Base-by-base conservation (phyloP, 495 filamentous ascomycete species). In the Daldinia caldariorum region DNA sequence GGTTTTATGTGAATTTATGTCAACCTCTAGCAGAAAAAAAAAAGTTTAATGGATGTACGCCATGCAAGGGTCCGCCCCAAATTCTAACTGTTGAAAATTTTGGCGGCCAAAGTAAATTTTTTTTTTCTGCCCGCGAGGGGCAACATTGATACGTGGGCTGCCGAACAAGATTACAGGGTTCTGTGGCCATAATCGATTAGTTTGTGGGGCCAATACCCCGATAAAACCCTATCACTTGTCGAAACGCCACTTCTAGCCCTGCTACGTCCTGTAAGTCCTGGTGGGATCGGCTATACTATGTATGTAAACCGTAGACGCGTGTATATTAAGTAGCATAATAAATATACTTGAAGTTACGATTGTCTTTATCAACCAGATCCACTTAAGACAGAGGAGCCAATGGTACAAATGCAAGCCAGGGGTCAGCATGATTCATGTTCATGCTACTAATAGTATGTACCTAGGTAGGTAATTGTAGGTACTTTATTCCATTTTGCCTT, bases 1-100 rank as follows among this genome's bases (percentile, higher is more conserved):
- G 66, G 63, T 69, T 70, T 70, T 74, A 69, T 72, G 63, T 63
- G 61, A 26, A 26, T 70, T 70, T 74, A 69, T 53, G 49, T 38
- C 14, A 10, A 35, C 59, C 20, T 64, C 43, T 41, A 20, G 63
- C 4, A 57, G 53, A 34, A 55, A 43, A 50, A 26, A 26, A 26
- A 3, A 26, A n/a, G n/a, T 26, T 26, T 26, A 26, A 26, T 26
- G 26, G 1, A 26, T 26, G 26, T 26, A 26, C 26, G 3, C 34
- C 6, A 35, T 35, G 34, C 9, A 35, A 1, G 26, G 26, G 3
- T 26, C 26, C 26, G 26, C 3, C 53, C 35, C 49, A 53, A 32
- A 53, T 53, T 5, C 49, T 32, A 32, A 53, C 34, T 26, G 47
- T 62, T 35, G 65, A 70, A 70, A 50, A 58, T 18, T 57, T 66